A percentile compares a stretch with the other conserved stretches of the same genome.
These are phyloP conservation scores for Coleophoma crateriformis DNA, from an alignment of 2,329 filamentous ascomycete genomes.

Conservation along the genomic window DNA sequence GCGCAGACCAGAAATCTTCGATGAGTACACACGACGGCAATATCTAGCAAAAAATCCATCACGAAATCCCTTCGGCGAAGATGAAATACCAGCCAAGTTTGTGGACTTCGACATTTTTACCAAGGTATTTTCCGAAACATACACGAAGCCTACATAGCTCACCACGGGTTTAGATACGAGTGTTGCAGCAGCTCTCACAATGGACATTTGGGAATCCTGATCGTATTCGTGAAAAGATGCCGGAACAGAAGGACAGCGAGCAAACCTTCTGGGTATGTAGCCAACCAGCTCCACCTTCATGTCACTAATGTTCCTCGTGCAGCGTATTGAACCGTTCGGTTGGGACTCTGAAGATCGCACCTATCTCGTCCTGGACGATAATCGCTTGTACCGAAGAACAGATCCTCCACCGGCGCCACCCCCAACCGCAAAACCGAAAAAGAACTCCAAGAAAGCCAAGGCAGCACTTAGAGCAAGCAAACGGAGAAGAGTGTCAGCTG, in stretches of 20 bases:
- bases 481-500: constrained; percentile 55
- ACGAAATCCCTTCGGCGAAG: constrained; percentile 79
- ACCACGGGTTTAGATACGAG: constrained; percentile 48
- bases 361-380: constrained; percentile 91
- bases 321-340: constrained; percentile 77
- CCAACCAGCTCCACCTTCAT: not conserved
- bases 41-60: constrained; percentile 75
- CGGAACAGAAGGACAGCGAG: constrained; percentile 73
- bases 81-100: constrained; percentile 69
- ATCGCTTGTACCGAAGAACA: constrained; percentile 84
- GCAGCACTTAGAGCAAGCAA: constrained; percentile 65
- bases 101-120: constrained; percentile 75
- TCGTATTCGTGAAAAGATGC: constrained; percentile 79
- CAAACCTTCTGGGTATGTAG: constrained; percentile 74
- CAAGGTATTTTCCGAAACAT: constrained; percentile 46
- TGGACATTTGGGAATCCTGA: constrained; percentile 89
- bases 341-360: constrained; percentile 84
- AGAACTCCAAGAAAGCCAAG: constrained; percentile 61
- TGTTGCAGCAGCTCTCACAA: constrained; percentile 83
- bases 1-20: constrained; percentile 75
- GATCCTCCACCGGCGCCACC: constrained; percentile 59
- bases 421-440: constrained; percentile 53
- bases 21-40: constrained; percentile 88
- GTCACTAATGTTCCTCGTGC: not conserved
- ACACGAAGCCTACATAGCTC: constrained; percentile 42